Percentiles rank a stretch among this genome's conserved stretches.
Evolutionary conservation across 2,329 filamentous ascomycete genomes (phyloP).

Genomic region (Didymella segeticola): DNA sequence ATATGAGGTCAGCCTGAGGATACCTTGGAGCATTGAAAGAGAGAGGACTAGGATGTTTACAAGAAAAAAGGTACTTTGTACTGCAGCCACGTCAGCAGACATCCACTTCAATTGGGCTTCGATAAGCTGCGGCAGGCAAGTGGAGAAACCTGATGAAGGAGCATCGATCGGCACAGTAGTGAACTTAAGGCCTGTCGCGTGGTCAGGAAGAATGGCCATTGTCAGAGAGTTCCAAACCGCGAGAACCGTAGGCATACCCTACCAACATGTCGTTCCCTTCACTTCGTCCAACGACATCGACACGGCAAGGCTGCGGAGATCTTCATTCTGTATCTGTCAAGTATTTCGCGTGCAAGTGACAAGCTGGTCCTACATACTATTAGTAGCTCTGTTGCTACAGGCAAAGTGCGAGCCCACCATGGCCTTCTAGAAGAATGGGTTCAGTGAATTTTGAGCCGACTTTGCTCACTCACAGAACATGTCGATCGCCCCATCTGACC

Average conservation of each 20-base stretch:
- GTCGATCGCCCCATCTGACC: constrained; percentile 13
- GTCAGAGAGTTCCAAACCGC: constrained; percentile 22
- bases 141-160: not conserved
- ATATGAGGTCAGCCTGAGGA: too few species aligned
- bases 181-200: constrained; percentile 17
- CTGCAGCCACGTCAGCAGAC: too few species aligned
- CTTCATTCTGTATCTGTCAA: constrained; percentile 24
- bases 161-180: not conserved
- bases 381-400: constrained; percentile 27
- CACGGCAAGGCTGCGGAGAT: constrained; percentile 12
- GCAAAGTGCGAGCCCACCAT: constrained; percentile 4
- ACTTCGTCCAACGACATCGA: constrained; percentile 12
- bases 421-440: constrained; percentile 16
- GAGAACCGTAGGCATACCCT: not conserved
- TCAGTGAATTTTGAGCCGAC: constrained; percentile 25
- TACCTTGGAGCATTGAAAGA: too few species aligned
- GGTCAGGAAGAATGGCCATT: constrained; percentile 19
- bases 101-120: not conserved
- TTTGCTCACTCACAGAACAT: constrained; percentile 25
- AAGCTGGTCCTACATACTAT: constrained; percentile 33
- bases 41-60: too few species aligned
- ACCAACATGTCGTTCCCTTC: not conserved
- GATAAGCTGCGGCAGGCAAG: not conserved
- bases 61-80: too few species aligned
- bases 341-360: constrained; percentile 6